Conservation (phyloP, 345 rosid species). For the Hibiscus syriacus region DNA sequence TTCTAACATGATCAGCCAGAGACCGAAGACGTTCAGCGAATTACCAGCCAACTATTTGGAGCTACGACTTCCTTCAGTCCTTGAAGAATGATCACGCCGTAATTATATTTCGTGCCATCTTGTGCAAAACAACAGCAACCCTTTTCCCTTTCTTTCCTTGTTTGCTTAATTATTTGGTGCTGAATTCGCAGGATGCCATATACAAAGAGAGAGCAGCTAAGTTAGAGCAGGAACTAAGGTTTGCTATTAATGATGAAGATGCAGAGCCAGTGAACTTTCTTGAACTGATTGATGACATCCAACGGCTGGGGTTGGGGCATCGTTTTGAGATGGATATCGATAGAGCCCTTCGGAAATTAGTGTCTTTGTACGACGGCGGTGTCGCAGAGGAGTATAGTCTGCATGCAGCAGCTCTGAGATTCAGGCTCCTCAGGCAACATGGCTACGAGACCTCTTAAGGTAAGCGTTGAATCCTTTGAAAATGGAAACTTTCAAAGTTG, state of each 20-base stretch:
- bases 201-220: too few species aligned
- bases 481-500: too few species aligned
- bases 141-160: too few species aligned
- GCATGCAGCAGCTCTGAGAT: too few species aligned
- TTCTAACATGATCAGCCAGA: too few species aligned
- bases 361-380: not conserved
- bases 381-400: not conserved
- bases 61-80: conserved; percentile 8
- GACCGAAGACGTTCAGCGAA: conserved; percentile 1
- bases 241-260: conserved; percentile 8
- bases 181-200: too few species aligned
- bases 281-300: too few species aligned
- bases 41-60: conserved; percentile 10
- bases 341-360: conserved; percentile 13
- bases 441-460: conserved; percentile 17
- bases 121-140: too few species aligned
- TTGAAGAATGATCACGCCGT: not conserved
- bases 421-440: too few species aligned
- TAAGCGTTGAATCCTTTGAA: not conserved
- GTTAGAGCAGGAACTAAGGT: conserved; percentile 26
- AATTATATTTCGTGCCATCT: not conserved
- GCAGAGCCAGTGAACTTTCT: conserved; percentile 10
- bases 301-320: too few species aligned
- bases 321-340: conserved; percentile 23
- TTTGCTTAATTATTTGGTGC: too few species aligned